phyloP scores from a whole-genome alignment of 2,329 filamentous ascomycete species.

The Botryotinia narcissicola region DNA sequence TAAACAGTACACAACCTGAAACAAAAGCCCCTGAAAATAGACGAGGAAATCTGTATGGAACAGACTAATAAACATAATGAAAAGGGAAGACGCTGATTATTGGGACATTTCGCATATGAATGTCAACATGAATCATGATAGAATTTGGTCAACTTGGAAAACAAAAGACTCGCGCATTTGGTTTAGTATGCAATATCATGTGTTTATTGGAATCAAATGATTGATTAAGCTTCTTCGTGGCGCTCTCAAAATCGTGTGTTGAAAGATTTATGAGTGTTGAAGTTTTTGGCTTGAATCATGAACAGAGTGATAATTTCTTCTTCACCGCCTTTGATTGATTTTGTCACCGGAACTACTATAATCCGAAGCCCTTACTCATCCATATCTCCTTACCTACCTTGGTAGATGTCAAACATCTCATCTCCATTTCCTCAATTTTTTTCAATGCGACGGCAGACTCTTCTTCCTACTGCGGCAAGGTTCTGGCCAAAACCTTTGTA shows the following conservation, averaged over 20 bases:
- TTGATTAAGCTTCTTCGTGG: background rate
- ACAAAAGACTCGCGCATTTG: accelerated
- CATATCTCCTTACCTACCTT: background rate
- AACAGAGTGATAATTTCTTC: background rate
- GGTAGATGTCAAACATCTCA: background rate
- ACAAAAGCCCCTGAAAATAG: background rate
- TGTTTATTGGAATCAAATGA: background rate
- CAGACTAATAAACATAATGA: background rate
- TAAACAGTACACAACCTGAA: background rate
- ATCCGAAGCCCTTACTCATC: background rate
- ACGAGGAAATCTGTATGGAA: background rate
- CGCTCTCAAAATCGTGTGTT: background rate
- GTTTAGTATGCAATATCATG: background rate
- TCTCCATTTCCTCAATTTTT: background rate
- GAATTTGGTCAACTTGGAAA: background rate
- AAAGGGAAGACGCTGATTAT: background rate
- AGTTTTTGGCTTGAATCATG: background rate
- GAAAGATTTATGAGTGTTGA: background rate
- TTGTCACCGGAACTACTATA: background rate
- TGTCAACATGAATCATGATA: background rate
- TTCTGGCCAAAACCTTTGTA: background rate
- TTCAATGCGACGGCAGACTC: background rate
- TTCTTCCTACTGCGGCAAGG: background rate
- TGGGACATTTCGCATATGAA: background rate
- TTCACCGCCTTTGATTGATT: background rate